Conservation (phyloP, 768 basidiomycete genomes). For the Pleurotus sapidus region DNA sequence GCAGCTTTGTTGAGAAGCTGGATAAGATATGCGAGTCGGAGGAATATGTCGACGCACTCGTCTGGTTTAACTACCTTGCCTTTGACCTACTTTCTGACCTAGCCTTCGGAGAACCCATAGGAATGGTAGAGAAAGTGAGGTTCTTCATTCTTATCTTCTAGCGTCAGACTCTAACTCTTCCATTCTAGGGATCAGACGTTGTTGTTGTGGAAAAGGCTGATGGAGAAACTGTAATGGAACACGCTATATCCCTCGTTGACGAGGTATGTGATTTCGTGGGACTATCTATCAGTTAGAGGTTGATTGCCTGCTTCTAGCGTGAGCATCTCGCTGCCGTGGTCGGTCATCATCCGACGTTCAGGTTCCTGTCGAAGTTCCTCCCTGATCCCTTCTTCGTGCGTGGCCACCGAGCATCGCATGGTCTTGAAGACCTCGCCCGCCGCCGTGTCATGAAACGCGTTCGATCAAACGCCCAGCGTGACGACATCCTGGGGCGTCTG, state of each 20-base stretch:
- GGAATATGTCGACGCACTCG: constrained; percentile 19
- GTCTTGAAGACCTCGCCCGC: constrained; percentile 17
- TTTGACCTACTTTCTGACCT: constrained; percentile 29
- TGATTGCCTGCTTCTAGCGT: constrained; percentile 12
- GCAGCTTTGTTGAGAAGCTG: constrained; percentile 14
- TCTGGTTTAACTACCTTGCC: constrained; percentile 30
- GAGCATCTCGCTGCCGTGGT: constrained; percentile 24
- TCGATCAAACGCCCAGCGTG: constrained; percentile 11
- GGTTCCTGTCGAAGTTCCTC: constrained; percentile 12
- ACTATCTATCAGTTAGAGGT: no score
- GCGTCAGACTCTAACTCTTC: background rate
- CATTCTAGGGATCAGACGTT: constrained; percentile 18
- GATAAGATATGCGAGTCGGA: constrained; percentile 15
- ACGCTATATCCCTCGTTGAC: constrained; percentile 22
- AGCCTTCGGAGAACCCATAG: constrained; percentile 28
- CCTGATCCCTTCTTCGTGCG: constrained; percentile 20
- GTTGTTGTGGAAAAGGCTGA: constrained; percentile 15
- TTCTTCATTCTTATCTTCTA: background rate
- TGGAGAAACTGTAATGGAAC: constrained; percentile 11
- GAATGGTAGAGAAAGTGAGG: constrained; percentile 22
- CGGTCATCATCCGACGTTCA: constrained; percentile 20
- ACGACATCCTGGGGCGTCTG: constrained; percentile 23
- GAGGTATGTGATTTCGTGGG: constrained; percentile 14
- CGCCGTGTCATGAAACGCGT: constrained; percentile 19
- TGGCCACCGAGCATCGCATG: constrained; percentile 16